phyloP scores from a whole-genome alignment of 345 rosid species.

The Rubroshorea leprosula region DNA sequence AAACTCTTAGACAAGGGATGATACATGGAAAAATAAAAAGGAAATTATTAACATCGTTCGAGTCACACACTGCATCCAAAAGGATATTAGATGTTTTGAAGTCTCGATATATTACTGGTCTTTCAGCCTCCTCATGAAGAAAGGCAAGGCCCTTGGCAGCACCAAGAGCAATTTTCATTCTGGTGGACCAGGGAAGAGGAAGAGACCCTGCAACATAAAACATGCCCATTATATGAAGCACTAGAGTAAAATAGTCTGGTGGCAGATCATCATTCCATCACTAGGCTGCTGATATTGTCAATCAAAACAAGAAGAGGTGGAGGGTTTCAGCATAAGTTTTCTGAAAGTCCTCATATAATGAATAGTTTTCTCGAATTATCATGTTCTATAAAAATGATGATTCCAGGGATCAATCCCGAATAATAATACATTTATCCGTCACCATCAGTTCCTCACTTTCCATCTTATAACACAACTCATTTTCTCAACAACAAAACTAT shows the following conservation, averaged over 20 bases:
- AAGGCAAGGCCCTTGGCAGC: conserved; percentile 45
- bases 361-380: no score
- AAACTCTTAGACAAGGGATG: background rate
- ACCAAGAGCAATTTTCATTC: conserved; percentile 36
- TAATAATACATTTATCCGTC: no score
- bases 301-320: background rate
- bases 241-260: background rate
- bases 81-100: conserved; percentile 45
- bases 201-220: conserved; percentile 26
- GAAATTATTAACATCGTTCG: background rate
- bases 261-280: background rate
- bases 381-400: no score
- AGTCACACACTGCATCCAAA: conserved; percentile 33
- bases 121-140: conserved; percentile 44
- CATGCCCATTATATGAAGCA: background rate
- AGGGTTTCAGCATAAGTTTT: no score
- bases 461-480: no score
- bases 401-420: no score
- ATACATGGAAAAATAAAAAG: background rate
- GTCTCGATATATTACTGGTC: conserved; percentile 44
- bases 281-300: background rate
- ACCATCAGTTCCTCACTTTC: no score
- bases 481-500: no score
- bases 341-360: no score
- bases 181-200: conserved; percentile 39